Evolutionary conservation across 2,329 filamentous ascomycete species (phyloP).

Genomic region (Curvularia hawaiiensis): DNA sequence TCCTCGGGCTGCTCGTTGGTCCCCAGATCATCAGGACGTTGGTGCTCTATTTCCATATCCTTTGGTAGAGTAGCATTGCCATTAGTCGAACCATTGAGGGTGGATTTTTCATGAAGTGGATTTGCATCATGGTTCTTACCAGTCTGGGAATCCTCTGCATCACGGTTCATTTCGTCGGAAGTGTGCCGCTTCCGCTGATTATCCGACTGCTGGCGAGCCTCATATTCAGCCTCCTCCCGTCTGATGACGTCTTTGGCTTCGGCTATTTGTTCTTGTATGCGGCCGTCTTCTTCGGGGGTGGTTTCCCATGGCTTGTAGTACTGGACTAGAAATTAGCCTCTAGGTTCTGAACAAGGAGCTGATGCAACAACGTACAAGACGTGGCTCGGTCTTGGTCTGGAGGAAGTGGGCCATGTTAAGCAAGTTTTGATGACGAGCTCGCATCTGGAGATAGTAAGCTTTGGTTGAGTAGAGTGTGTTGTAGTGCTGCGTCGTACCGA

Average conservation of each 20-base stretch:
- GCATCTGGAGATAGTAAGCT: constrained; percentile 63
- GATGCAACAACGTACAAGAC: constrained; percentile 64
- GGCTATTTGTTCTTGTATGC: constrained; percentile 71
- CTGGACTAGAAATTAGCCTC: constrained; percentile 53
- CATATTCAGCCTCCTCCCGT: constrained; percentile 68
- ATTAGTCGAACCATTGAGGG: constrained; percentile 36
- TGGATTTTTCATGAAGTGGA: constrained; percentile 19
- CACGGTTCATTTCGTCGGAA: constrained; percentile 20
- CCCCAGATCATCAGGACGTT: constrained; percentile 26
- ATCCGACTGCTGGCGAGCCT: constrained; percentile 47
- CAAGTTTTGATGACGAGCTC: constrained; percentile 73
- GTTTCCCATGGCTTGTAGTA: constrained; percentile 87
- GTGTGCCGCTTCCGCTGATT: constrained; percentile 27
- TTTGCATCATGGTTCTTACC: constrained; percentile 36
- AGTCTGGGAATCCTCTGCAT: constrained; percentile 24
- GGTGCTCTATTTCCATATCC: constrained; percentile 33
- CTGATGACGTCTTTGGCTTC: constrained; percentile 68
- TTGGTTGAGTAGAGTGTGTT: background rate
- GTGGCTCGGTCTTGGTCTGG: constrained; percentile 72
- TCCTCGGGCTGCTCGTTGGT: constrained; percentile 26
- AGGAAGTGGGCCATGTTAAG: constrained; percentile 74
- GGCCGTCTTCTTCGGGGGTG: constrained; percentile 69
- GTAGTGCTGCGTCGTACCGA: constrained; percentile 61
- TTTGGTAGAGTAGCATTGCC: constrained; percentile 26
- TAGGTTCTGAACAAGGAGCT: background rate